These are phyloP conservation scores for Chaetomidium leptoderma DNA, from an alignment of 495 filamentous ascomycete species.

Conservation along the genomic window DNA sequence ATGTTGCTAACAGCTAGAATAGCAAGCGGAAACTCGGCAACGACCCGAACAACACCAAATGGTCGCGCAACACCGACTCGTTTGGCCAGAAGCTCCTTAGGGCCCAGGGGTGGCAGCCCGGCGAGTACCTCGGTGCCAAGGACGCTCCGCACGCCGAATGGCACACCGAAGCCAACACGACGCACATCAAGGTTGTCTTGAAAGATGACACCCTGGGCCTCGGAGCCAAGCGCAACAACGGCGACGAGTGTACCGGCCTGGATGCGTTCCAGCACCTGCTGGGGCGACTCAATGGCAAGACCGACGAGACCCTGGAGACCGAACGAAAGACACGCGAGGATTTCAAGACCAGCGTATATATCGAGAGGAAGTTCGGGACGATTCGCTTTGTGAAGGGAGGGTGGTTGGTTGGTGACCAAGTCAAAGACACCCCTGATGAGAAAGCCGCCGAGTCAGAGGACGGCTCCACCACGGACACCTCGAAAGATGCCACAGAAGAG, in stretches of 20 bases:
- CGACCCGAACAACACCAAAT: slow-evolving; percentile 92
- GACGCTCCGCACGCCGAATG: slow-evolving; percentile 66
- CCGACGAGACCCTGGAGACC: slow-evolving; percentile 58
- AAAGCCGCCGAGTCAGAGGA: background rate
- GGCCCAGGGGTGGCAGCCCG: slow-evolving; percentile 85
- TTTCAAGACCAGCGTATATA: slow-evolving; percentile 61
- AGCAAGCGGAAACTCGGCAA: slow-evolving; percentile 78
- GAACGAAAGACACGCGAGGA: slow-evolving; percentile 60
- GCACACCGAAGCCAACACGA: slow-evolving; percentile 69
- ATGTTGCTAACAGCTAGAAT: slow-evolving; percentile 12
- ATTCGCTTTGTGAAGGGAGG: slow-evolving; percentile 81
- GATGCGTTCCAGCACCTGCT: slow-evolving; percentile 79
- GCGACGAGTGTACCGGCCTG: slow-evolving; percentile 73
- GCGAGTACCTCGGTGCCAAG: slow-evolving; percentile 69
- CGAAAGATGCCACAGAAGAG: background rate
- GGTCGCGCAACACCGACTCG: slow-evolving; percentile 72
- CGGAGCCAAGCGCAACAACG: slow-evolving; percentile 66
- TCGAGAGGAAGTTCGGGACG: slow-evolving; percentile 63
- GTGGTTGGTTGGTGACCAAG: slow-evolving; percentile 62
- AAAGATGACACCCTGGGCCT: slow-evolving; percentile 90
- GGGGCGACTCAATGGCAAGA: slow-evolving; percentile 85
- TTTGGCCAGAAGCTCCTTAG: slow-evolving; percentile 86
- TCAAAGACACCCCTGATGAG: slow-evolving; percentile 21
- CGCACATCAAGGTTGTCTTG: slow-evolving; percentile 70
- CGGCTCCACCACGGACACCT: background rate